A percentile compares a stretch with the other conserved stretches of the same genome.
Conservation (phyloP, 441 rosid genomes). For the Theobroma grandiflorum region DNA sequence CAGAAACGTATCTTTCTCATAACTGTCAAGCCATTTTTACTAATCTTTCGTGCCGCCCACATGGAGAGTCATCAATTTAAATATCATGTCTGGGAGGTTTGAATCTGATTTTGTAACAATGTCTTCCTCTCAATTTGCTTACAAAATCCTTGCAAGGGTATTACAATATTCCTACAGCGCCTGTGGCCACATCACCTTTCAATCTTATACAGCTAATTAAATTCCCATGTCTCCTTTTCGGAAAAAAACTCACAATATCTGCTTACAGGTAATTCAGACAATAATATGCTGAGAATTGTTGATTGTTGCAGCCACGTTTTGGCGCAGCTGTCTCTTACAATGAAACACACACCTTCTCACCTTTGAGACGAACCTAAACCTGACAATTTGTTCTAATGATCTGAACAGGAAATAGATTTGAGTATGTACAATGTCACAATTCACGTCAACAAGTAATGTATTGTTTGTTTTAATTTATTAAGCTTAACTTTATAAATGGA, state of each 20-base stretch:
- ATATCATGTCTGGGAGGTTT: background rate
- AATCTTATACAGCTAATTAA: constrained; percentile 3
- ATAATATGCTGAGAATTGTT: background rate
- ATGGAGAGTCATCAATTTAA: background rate
- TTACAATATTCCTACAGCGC: constrained; percentile 8
- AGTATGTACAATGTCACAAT: too few species aligned
- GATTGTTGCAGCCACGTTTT: constrained; percentile 55
- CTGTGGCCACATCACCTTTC: background rate
- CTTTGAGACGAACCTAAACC: too few species aligned
- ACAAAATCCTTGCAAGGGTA: background rate
- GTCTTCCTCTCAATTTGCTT: background rate
- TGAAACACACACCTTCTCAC: constrained; percentile 23
- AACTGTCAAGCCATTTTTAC: constrained; percentile 17
- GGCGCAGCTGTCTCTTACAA: constrained; percentile 34
- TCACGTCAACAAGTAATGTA: too few species aligned
- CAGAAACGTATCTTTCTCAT: constrained; percentile 10
- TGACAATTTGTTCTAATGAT: too few species aligned
- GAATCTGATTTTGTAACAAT: background rate
- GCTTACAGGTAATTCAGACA: background rate
- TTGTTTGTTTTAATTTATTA: too few species aligned
- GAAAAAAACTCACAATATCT: constrained; percentile 5
- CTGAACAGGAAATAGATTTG: too few species aligned
- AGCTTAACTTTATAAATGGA: too few species aligned
- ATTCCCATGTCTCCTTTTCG: constrained; percentile 20
- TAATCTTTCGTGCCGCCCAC: constrained; percentile 10